Evolutionary conservation across 2,329 filamentous ascomycete species (phyloP), one percentile per base, ranked within the genome.

Genomic region (Calonectria crousiana): DNA sequence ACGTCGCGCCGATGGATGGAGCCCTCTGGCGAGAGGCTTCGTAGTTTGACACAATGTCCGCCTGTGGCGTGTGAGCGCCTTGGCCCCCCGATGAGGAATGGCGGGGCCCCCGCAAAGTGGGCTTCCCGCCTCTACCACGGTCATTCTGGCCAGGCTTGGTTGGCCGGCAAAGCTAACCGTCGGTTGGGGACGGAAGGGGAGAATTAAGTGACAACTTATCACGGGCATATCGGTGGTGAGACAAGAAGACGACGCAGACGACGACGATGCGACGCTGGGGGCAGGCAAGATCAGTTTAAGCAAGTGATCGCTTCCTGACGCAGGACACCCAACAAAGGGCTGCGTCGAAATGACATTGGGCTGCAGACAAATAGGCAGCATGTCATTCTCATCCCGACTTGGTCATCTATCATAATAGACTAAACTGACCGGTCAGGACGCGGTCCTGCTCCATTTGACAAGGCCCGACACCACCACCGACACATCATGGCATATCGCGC

Each of bases 371-470:
- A 65, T n/a, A 38, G 38, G 68, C 47, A 52, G 34, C 49, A 69
- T 49, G 69, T 51, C 72, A 56, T 47, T 71, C 56, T 71, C 67
- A 16, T 23, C 26, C 58, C 23, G 30, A 28, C 32, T 65, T 53
- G 51, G 76, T 83, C 80, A 83, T 79, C 78, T 82, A 78, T 83
- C 81, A 83, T 69, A 82, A 82, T 79, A 75, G 65, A 81, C 80
- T 75, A 77, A 69, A 62, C 72, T 60, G 68, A 78, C 76, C 76
- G 79, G 78, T 79, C 77, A 77, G 76, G 73, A 71, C 56, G 56
- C 56, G 56, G 56, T 41, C 56, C 34, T 62, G 36, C 56, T 62
- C 56, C 23, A 62, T 62, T 62, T 41, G 56, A 60, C 58, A 68
- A 52, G 70, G 52, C 38, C 64, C 41, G 52, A 62, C 52, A 36